Conservation (phyloP, 2,329 filamentous ascomycete genomes). For the Cordyceps pruinosa region DNA sequence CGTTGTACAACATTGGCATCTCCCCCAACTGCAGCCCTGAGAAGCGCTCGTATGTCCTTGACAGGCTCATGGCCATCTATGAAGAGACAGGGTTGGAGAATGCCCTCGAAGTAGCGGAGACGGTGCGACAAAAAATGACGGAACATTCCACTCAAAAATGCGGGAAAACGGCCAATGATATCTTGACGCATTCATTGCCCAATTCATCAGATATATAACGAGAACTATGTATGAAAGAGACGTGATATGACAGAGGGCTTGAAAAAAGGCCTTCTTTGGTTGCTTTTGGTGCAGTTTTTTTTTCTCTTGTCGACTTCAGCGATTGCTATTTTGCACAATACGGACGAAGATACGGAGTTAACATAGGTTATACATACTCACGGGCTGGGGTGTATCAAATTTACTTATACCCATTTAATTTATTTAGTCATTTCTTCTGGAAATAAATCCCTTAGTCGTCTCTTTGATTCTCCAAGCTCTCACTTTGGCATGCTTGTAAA, state of each 20-base stretch:
- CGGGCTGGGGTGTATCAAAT: background rate
- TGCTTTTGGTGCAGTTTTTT: no score
- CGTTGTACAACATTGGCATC: conserved; percentile 42
- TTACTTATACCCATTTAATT: background rate
- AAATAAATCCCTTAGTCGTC: background rate
- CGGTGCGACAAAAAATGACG: conserved; percentile 23
- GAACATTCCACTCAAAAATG: conserved; percentile 1
- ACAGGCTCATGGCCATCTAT: conserved; percentile 37
- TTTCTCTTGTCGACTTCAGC: background rate
- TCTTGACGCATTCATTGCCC: background rate
- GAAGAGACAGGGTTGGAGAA: conserved; percentile 40
- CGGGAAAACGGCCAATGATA: background rate
- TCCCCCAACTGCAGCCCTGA: conserved; percentile 37
- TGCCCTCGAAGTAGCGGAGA: conserved; percentile 35
- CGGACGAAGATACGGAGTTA: background rate
- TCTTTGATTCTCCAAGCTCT: background rate
- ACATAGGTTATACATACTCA: background rate
- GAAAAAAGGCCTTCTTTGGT: no score
- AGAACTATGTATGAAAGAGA: background rate
- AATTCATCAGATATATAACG: background rate
- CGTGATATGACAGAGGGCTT: background rate
- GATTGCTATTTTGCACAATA: background rate
- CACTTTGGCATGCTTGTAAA: background rate
- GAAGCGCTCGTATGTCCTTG: conserved; percentile 37
- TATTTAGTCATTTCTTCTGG: background rate